phyloP scores from a whole-genome alignment of 805 yeast genomes.

The Starmerella kuoi region DNA sequence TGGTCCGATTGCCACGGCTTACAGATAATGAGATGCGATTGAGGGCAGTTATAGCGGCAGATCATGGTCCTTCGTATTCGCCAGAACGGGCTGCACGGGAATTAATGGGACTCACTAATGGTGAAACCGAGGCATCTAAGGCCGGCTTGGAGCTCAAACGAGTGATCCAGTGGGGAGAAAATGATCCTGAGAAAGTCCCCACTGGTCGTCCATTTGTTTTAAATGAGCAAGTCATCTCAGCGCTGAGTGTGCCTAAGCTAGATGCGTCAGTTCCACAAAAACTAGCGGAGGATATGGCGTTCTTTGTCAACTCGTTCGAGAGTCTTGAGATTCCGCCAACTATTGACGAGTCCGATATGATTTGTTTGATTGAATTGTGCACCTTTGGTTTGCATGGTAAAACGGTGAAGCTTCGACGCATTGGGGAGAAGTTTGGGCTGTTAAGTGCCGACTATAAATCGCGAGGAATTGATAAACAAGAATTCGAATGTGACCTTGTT shows the following conservation, averaged over 20 bases:
- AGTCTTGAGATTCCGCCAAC: slow-evolving; percentile 35
- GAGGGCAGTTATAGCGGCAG: slow-evolving; percentile 46
- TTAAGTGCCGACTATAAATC: slow-evolving; percentile 43
- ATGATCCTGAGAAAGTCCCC: slow-evolving; percentile 25
- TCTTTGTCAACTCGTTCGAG: slow-evolving; percentile 32
- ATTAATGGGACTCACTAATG: slow-evolving; percentile 37
- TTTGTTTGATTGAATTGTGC: slow-evolving; percentile 42
- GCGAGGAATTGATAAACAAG: slow-evolving; percentile 44
- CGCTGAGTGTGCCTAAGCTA: slow-evolving; percentile 32
- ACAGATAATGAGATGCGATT: slow-evolving; percentile 17
- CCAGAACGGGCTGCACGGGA: slow-evolving; percentile 36
- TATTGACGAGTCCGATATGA: slow-evolving; percentile 51
- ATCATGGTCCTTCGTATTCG: slow-evolving; percentile 35
- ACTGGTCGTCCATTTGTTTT: slow-evolving; percentile 44
- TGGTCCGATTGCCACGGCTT: slow-evolving; percentile 21
- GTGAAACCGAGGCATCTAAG: slow-evolving; percentile 39
- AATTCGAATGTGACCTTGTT: slow-evolving; percentile 13
- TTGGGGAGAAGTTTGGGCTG: slow-evolving; percentile 16
- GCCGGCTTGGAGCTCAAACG: slow-evolving; percentile 37
- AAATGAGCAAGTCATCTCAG: slow-evolving; percentile 39
- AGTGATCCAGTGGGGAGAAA: slow-evolving; percentile 30
- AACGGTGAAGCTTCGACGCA: slow-evolving; percentile 1
- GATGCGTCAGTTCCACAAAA: slow-evolving; percentile 33
- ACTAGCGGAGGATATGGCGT: slow-evolving; percentile 38
- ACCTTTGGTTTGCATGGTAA: slow-evolving; percentile 3